phyloP scores from a whole-genome alignment of 768 basidiomycete genomes.

The Xerocomus spinulosus region DNA sequence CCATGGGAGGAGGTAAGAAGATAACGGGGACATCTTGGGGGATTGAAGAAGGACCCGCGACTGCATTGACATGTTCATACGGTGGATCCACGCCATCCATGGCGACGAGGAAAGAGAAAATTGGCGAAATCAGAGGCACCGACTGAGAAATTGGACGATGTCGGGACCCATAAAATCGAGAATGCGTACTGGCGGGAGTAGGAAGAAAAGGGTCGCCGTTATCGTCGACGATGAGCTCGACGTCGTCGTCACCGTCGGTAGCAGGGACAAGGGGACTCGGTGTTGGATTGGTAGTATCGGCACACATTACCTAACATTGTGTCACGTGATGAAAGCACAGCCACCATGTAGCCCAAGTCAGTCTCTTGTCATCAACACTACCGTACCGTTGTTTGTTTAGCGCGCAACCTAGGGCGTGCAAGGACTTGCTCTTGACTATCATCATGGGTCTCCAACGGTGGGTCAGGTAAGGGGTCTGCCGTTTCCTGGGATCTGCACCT shows the following conservation, averaged over 20 bases:
- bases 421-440: too few relatives aligned
- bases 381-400: too few relatives aligned
- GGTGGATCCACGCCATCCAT: slow-evolving; percentile 28
- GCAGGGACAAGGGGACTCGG: slow-evolving; percentile 35
- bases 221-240: slow-evolving; percentile 29
- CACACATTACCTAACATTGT: slow-evolving; percentile 29
- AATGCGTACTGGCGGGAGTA: background rate
- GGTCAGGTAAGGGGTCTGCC: slow-evolving; percentile 18
- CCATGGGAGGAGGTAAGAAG: slow-evolving; percentile 30
- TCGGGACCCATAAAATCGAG: slow-evolving; percentile 16
- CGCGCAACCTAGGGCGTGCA: background rate
- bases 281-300: slow-evolving; percentile 31
- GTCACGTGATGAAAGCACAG: slow-evolving; percentile 22
- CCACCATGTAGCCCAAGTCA: background rate
- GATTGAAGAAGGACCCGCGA: slow-evolving; percentile 57
- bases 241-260: slow-evolving; percentile 31
- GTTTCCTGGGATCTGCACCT: background rate
- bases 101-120: slow-evolving; percentile 16
- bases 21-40: slow-evolving; percentile 18
- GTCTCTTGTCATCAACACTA: background rate
- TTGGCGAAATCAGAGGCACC: slow-evolving; percentile 25
- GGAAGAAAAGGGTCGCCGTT: slow-evolving; percentile 14
- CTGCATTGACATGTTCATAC: slow-evolving; percentile 44
- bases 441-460: slow-evolving; percentile 18
- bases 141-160: slow-evolving; percentile 5